phyloP scores from a whole-genome alignment of 2,329 filamentous ascomycete genomes.

The Metarhizium rileyi region DNA sequence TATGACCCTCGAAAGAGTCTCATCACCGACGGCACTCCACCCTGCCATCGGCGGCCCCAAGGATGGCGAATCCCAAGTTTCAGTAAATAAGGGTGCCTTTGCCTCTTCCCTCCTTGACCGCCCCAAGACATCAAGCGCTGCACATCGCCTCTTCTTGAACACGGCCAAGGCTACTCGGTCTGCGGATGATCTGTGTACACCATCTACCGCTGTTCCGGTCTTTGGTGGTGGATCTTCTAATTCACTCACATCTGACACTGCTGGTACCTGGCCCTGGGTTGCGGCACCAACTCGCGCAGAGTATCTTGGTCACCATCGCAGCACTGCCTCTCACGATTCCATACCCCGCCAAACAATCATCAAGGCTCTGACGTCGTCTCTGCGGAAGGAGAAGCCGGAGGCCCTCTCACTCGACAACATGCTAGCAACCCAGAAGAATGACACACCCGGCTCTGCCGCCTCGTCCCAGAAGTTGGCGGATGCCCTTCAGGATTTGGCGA shows the following conservation, averaged over 20 bases:
- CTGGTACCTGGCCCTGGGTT: conserved; percentile 3
- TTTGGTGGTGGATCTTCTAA: conserved; percentile 16
- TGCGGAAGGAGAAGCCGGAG: conserved; percentile 51
- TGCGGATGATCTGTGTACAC: conserved; percentile 10
- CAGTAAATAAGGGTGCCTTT: conserved; percentile 6
- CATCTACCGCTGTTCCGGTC: conserved; percentile 15
- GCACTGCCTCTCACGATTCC: conserved; percentile 46
- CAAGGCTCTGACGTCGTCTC: conserved; percentile 66
- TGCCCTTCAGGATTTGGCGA: conserved; percentile 44
- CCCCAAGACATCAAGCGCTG: conserved; percentile 11
- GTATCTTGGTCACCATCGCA: conserved; percentile 31
- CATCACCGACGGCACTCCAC: conserved; percentile 41
- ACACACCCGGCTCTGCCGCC: conserved; percentile 32
- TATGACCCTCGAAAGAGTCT: conserved; percentile 25
- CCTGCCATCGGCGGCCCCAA: conserved; percentile 32
- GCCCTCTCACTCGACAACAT: conserved; percentile 53
- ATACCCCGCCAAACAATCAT: conserved; percentile 73
- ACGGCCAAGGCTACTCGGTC: conserved; percentile 12
- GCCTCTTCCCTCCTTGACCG: conserved; percentile 9
- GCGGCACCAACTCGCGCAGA: neutral
- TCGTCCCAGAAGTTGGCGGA: conserved; percentile 55
- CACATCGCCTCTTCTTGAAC: conserved; percentile 12
- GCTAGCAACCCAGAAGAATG: conserved; percentile 35
- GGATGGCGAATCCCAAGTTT: conserved; percentile 9
- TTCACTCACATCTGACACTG: conserved; percentile 1